Percentiles rank a stretch among this genome's conserved stretches.
phyloP scores from a whole-genome alignment of 331 rosid genomes.

The Prunus yedoensis region DNA sequence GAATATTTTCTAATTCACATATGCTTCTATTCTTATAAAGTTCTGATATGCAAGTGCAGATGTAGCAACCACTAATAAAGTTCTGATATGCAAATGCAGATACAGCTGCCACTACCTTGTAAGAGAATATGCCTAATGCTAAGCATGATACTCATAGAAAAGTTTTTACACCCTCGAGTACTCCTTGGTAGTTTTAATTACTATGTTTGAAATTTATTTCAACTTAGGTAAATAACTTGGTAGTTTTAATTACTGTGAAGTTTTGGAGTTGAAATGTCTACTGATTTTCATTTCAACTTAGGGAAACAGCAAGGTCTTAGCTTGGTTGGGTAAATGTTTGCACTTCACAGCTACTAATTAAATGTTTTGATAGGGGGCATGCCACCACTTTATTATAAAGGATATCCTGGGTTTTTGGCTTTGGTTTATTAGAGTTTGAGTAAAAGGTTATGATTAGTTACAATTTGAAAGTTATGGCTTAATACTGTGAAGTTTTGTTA shows the following conservation, averaged over 20 bases:
- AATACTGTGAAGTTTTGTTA: background rate
- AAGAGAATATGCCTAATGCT: background rate
- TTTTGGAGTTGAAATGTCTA: background rate
- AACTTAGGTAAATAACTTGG: background rate
- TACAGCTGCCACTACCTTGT: background rate
- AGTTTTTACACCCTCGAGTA: background rate
- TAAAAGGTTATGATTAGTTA: background rate
- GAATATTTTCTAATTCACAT: background rate
- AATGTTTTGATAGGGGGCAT: background rate
- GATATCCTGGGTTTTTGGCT: background rate
- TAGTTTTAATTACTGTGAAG: background rate
- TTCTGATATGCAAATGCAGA: background rate
- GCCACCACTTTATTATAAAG: background rate
- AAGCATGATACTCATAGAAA: constrained; percentile 1
- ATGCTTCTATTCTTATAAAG: background rate
- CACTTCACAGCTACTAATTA: background rate
- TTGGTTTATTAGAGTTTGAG: background rate
- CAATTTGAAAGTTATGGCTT: background rate
- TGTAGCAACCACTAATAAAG: background rate
- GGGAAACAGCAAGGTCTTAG: background rate
- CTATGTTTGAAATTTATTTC: background rate
- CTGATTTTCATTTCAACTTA: background rate
- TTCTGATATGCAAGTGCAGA: background rate
- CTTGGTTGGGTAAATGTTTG: background rate
- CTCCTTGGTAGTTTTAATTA: background rate